Percentiles rank a stretch among this genome's conserved stretches.
Evolutionary conservation across 2,329 filamentous ascomycete species (phyloP).

Genomic region (Clonostachys byssicola): DNA sequence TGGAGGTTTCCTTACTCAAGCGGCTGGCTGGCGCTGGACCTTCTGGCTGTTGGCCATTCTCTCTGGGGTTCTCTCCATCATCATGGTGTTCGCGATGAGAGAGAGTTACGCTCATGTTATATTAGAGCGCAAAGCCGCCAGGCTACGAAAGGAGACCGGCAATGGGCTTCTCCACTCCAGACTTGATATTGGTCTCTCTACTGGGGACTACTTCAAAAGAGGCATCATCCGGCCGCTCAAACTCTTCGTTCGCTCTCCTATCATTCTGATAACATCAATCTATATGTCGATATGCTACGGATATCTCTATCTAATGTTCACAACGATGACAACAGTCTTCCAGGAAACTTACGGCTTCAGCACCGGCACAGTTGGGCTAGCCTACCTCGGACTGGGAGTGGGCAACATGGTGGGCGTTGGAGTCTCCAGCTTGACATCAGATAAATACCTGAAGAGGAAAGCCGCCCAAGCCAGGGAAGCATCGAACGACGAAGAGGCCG

Average conservation of each 20-base stretch:
- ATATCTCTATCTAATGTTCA: slow-evolving; percentile 43
- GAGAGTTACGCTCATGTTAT: slow-evolving; percentile 37
- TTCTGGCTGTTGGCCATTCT: slow-evolving; percentile 42
- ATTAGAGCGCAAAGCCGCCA: slow-evolving; percentile 32
- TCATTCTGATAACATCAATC: slow-evolving; percentile 43
- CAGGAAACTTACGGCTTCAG: slow-evolving; percentile 44
- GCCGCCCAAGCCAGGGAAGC: too few relatives aligned
- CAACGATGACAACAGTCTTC: slow-evolving; percentile 30
- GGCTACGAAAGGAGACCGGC: slow-evolving; percentile 34
- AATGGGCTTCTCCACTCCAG: slow-evolving; percentile 21
- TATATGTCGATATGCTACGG: slow-evolving; percentile 54
- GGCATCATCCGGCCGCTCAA: slow-evolving; percentile 47
- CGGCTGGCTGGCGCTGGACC: slow-evolving; percentile 46
- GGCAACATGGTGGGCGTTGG: slow-evolving; percentile 39
- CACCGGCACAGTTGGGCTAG: slow-evolving; percentile 35
- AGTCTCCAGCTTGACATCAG: slow-evolving; percentile 23
- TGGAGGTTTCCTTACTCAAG: slow-evolving; percentile 35
- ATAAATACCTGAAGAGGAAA: slow-evolving; percentile 4
- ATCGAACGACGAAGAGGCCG: too few relatives aligned
- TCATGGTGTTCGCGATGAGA: slow-evolving; percentile 15
- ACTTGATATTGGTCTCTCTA: slow-evolving; percentile 11
- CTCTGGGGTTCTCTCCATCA: background rate
- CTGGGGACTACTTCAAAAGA: slow-evolving; percentile 36
- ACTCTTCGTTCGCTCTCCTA: slow-evolving; percentile 50
- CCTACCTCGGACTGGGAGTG: slow-evolving; percentile 41